Evolutionary conservation across 179 eudicot genomes (phyloP).

Genomic region (Gypsophila paniculata): DNA sequence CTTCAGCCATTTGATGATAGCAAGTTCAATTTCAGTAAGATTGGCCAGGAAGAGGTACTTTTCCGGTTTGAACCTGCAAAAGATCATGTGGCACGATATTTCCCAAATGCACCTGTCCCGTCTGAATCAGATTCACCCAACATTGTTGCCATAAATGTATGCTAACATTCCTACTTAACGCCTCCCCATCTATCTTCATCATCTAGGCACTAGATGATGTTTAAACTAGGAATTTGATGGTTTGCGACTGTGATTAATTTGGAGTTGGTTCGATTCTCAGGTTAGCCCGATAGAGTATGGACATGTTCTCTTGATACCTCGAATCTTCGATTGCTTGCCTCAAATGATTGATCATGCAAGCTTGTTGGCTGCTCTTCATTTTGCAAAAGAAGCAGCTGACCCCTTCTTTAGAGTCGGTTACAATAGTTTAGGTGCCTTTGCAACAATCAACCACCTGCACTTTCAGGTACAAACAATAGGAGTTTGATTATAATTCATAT

Average conservation of each 20-base stretch:
- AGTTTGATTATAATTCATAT: neutral
- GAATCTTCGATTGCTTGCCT: slow-evolving; percentile 73
- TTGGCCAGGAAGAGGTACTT: slow-evolving; percentile 90
- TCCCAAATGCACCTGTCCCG: slow-evolving; percentile 56
- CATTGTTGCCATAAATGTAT: slow-evolving; percentile 84
- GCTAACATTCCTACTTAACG: neutral
- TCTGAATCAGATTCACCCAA: slow-evolving; percentile 57
- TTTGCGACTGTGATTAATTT: slow-evolving; percentile 2
- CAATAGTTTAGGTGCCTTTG: slow-evolving; percentile 95
- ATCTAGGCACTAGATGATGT: neutral
- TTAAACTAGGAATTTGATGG: neutral
- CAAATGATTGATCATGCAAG: slow-evolving; percentile 80
- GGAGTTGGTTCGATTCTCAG: slow-evolving; percentile 34
- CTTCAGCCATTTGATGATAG: slow-evolving; percentile 80
- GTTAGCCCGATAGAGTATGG: slow-evolving; percentile 97
- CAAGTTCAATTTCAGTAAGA: slow-evolving; percentile 91
- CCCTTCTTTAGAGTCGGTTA: slow-evolving; percentile 87
- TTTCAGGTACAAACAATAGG: slow-evolving; percentile 48
- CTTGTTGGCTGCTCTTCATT: slow-evolving; percentile 78
- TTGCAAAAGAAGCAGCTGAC: slow-evolving; percentile 82
- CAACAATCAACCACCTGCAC: slow-evolving; percentile 95
- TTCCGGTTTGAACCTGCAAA: slow-evolving; percentile 72
- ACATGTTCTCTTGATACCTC: slow-evolving; percentile 89
- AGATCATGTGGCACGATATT: slow-evolving; percentile 48
- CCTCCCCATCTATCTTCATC: neutral